Base-by-base conservation (phyloP, 495 filamentous ascomycete genomes). In the Penicillium flavigenum region DNA sequence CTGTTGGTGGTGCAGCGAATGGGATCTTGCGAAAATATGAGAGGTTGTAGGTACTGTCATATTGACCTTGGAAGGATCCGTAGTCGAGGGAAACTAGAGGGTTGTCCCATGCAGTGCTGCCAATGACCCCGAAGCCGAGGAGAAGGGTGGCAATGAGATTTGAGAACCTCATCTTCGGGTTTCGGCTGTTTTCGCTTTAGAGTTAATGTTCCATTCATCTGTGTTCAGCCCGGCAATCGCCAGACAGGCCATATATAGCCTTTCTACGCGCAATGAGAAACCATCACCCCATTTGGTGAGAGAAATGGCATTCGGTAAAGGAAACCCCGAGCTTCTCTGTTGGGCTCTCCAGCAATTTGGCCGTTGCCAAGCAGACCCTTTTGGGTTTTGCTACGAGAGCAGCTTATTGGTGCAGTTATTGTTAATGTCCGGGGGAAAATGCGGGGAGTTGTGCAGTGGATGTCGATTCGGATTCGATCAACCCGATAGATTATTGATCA, bases 21-120 rank as follows among this genome's bases (percentile, higher is more conserved):
- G 83, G 84, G 42, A 86, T 84, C 48, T 79, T 84, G 51, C 73
- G 75, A 55, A 77, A 84, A 65, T 80, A 80, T 32, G 73, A 72
- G 50, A 84, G 69, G 63, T 83, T 83, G 61, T 79, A 81, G 5
- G 60, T 58, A 1, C 64, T 49, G 41, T 76, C 76, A 62, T 85
- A 83, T 46, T 80, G 77, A 41, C 85, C 84, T 58, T 77, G 68
- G 57, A 87, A 85, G n/a, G 66, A 75, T 34, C 80, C 82, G 63
- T 87, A 85, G 65, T 81, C 74, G 3, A 86, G 72, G 9, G 58
- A 52, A 27, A 72, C 58, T 39, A 69, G 55, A 34, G 71, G 70
- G 12, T 69, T 47, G 26, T 65, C 63, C 24, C 64, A 66, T 41
- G 63, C 65, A 17, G 36, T 39, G 19, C 41, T 56, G 19, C 41